phyloP scores from a whole-genome alignment of 2,329 filamentous ascomycete species.

The Zymoseptoria tritici region DNA sequence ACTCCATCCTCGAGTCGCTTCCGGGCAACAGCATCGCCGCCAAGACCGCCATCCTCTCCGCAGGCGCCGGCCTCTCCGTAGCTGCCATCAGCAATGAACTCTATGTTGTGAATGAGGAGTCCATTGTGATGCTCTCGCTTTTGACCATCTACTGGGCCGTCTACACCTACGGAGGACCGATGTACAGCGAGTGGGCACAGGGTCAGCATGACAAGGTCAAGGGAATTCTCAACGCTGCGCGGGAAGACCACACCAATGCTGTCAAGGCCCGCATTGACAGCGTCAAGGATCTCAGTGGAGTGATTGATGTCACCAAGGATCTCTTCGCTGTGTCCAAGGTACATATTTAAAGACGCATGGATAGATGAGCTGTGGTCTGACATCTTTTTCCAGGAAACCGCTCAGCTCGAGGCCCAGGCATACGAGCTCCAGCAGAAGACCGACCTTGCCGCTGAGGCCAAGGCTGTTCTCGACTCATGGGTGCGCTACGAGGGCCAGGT shows the following conservation, averaged over 20 bases:
- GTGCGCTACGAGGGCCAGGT: conserved; percentile 97
- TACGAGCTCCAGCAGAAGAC: conserved; percentile 97
- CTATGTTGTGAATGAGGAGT: conserved; percentile 99
- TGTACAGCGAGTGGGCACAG: conserved; percentile 89
- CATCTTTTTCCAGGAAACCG: conserved; percentile 70
- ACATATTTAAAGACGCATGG: conserved; percentile 19
- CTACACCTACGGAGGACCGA: conserved; percentile 87
- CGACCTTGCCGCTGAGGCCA: conserved; percentile 84
- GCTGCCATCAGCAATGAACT: conserved; percentile 99
- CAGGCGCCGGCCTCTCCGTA: conserved; percentile 78
- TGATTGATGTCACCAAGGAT: conserved; percentile 93
- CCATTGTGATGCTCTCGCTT: conserved; percentile 86
- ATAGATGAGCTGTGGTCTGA: conserved; percentile 1
- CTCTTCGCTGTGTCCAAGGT: conserved; percentile 99
- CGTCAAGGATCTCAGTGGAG: conserved; percentile 87
- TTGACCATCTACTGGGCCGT: conserved; percentile 87
- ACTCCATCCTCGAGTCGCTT: conserved; percentile 87
- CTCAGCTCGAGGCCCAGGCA: conserved; percentile 87
- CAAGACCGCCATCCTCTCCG: conserved; percentile 96
- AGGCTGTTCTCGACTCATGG: conserved; percentile 94
- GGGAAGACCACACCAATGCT: conserved; percentile 88
- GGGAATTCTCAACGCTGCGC: conserved; percentile 87
- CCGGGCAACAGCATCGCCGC: conserved; percentile 87
- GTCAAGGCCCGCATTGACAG: conserved; percentile 91
- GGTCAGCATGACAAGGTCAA: conserved; percentile 85